Base-by-base conservation (phyloP, 2,329 filamentous ascomycete species). In the Iodosphaeria phyllophila region DNA sequence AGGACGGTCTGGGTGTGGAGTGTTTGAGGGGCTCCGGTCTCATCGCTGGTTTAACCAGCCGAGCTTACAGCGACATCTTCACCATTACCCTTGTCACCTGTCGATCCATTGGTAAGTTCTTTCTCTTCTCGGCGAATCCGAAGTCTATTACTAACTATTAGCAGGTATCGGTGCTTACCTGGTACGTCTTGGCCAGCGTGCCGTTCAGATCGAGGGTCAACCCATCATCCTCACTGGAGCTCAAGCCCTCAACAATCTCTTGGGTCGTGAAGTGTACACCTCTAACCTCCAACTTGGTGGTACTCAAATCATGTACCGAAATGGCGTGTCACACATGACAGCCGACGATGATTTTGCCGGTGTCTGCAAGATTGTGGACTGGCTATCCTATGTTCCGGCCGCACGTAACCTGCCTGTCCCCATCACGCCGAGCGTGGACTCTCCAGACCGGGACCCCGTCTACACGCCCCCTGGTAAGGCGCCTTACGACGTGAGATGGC, bases 251-350 rank as follows among this genome's bases (percentile, higher is more conserved):
- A 98, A 98, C 71, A 98, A 95, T 60, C 64, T 98, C 42, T 72
- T 98, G 32, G 89, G 89, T 43, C 83, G 91, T 39, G 89, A 98
- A 54, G 86, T 98, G 16, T 98, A 98, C 60, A 93, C 89, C 13
- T 95, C 89, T 32, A 98, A 98, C 66, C 58, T 98, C 46, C 89
- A 98, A 62, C 80, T 98, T 36, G 89, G 89, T 72, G 89, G 89
- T 41, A 98, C 89, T n/a, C 89, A 98, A 56, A 98, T 98, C 66
- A 98, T 98, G 89, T 95, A 98, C 71, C 84, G 80, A 59, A 98
- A 98, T 50, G 89, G 89, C 70, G 89, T 98, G 20, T 95, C 89
- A 13, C 89, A 98, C 61, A 86, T 95, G 79, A 93, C 86, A 38
- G 89, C 89, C 43, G 78, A 76, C 39, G 86, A 98, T 44, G 89